Base-by-base conservation (phyloP, 257 asterid genomes). In the Solanum sparsipilum region DNA sequence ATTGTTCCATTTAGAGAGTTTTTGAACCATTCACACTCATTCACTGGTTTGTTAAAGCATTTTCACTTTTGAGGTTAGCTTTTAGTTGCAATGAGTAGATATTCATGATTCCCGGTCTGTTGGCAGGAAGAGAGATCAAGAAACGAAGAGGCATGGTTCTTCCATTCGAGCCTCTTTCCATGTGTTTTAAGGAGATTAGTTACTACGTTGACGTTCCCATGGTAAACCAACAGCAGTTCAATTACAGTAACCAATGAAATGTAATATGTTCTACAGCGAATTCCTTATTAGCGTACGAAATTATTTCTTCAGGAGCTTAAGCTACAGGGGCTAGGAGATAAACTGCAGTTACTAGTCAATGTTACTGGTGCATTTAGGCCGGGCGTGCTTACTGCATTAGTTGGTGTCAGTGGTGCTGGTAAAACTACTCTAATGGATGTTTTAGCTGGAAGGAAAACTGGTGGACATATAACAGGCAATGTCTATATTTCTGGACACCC, bases 371-470 rank as follows among this genome's bases (percentile, higher is more conserved):
- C 95, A 85, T 95, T 96, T 86, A 93, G 91, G 84, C 99, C 98
- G 2, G 98, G 99, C 2, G 96, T 96, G 78, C 94, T 96, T 87
- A 96, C 99, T 48, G 99, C 99, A 71, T 90, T 96, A 84, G 93
- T 96, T 78, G 99, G 99, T 35, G 98, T 96, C 15, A 96, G 98
- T 79, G 99, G 99, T 46, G 99, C 99, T 85, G 99, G 98, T n/a
- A 96, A 96, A 92, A 96, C 98, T 38, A 96, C 99, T 84, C 94
- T 96, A 73, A 94, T 96, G 99, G 99, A 96, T 90, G 99, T 95
- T 81, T 93, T 96, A 87, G 96, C 99, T n/a, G 98, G 98, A 75
- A 87, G 99, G 88, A 96, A 96, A 92, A 96, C 98, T 0, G 98
- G 98, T 1, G 99, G 99, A 38, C 92, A 94, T 86, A 94, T 95